Evolutionary conservation across 2,329 filamentous ascomycete genomes (phyloP).

Genomic region (Monilinia fructigena): DNA sequence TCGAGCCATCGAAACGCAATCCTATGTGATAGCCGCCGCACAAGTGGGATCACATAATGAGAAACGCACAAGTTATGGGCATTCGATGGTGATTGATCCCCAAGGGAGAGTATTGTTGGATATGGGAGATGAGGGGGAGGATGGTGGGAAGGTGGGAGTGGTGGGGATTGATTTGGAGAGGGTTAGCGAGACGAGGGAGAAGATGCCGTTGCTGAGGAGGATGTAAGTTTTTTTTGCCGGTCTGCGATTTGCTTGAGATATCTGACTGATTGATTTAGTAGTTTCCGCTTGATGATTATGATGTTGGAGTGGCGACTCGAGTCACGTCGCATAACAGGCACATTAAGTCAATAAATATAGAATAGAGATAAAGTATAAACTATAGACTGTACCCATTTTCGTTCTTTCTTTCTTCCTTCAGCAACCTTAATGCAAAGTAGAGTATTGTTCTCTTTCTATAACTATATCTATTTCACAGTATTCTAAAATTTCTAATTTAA

Average conservation of each 20-base stretch:
- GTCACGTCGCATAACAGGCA: too few relatives aligned
- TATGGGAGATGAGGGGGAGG: conserved; percentile 51
- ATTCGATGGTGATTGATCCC: conserved; percentile 80
- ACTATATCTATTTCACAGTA: too few relatives aligned
- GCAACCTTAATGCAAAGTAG: too few relatives aligned
- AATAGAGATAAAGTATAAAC: too few relatives aligned
- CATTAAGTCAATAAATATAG: too few relatives aligned
- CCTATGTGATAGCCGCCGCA: conserved; percentile 82
- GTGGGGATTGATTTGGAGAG: conserved; percentile 55
- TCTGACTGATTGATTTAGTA: conserved; percentile 24
- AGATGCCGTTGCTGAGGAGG: conserved; percentile 58
- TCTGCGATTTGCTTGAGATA: background rate
- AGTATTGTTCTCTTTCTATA: too few relatives aligned
- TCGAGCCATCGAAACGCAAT: conserved; percentile 84
- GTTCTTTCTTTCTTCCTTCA: too few relatives aligned
- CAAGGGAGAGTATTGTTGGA: conserved; percentile 76
- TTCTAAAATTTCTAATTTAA: too few relatives aligned
- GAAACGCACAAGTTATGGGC: conserved; percentile 78
- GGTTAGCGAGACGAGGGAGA: conserved; percentile 51
- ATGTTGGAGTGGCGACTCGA: too few relatives aligned
- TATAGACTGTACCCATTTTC: too few relatives aligned
- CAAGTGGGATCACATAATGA: conserved; percentile 74
- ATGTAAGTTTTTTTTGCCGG: conserved; percentile 30
- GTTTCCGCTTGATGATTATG: too few relatives aligned
- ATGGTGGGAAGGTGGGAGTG: conserved; percentile 46